These are phyloP conservation scores for Elongisporangium prolatum DNA, from an alignment of 352 stramenopile species.

Conservation along the genomic window DNA sequence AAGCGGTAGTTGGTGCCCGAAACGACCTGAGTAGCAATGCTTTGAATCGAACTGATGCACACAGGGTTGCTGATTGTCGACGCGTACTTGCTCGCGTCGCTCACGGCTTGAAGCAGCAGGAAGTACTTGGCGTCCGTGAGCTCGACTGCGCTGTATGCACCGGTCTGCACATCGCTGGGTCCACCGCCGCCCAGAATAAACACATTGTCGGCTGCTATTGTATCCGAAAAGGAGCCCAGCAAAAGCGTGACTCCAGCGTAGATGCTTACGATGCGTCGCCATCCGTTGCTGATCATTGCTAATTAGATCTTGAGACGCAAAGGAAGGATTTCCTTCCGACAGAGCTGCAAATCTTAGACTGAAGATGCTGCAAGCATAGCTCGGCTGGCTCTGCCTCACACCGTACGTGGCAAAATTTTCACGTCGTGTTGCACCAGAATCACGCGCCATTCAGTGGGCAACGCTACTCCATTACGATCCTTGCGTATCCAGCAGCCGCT, in stretches of 20 bases:
- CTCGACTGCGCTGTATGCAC: neutral
- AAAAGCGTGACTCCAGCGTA: neutral
- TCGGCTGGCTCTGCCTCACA: neutral
- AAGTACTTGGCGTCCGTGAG: neutral
- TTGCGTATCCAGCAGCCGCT: neutral
- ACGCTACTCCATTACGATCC: neutral
- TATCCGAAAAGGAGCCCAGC: neutral
- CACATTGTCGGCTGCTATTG: neutral
- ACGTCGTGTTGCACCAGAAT: neutral
- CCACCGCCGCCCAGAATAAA: neutral
- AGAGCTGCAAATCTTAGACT: neutral
- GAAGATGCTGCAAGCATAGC: neutral
- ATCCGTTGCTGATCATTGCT: neutral
- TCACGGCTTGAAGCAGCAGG: slow-evolving; percentile 29
- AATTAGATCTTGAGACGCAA: too few species aligned
- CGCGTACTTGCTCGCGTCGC: slow-evolving; percentile 25
- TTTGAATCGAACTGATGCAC: slow-evolving; percentile 35
- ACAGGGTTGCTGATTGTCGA: slow-evolving; percentile 21
- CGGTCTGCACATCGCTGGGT: neutral
- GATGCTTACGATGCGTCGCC: neutral
- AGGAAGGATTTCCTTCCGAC: too few species aligned
- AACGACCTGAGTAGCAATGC: slow-evolving; percentile 34
- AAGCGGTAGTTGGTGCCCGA: slow-evolving; percentile 61
- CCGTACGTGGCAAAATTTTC: neutral
- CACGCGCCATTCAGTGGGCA: neutral